Percentiles rank a stretch among this genome's conserved stretches.
These are phyloP conservation scores for Scheffersomyces segobiensis DNA, from an alignment of 1,139 yeast species.

Conservation along the genomic window DNA sequence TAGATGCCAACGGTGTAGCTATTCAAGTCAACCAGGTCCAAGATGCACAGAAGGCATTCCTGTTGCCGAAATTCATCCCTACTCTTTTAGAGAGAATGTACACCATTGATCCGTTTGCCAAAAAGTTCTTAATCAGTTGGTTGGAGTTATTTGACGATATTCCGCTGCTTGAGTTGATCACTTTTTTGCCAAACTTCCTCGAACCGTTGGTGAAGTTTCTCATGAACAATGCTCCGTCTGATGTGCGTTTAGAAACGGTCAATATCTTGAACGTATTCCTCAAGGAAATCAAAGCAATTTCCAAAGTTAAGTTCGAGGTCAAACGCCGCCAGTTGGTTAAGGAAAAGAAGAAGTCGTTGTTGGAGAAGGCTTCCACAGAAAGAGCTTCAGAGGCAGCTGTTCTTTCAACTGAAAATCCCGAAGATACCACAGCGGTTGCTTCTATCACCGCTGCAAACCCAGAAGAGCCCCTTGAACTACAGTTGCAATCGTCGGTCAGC, in stretches of 20 bases:
- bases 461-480: conserved; percentile 8
- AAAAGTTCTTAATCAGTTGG: conserved; percentile 93
- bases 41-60: conserved; percentile 74
- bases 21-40: conserved; percentile 63
- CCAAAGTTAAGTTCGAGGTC: conserved; percentile 61
- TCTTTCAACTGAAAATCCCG: conserved; percentile 1
- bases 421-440: conserved; percentile 5
- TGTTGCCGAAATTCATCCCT: conserved; percentile 87
- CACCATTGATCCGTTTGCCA: conserved; percentile 88
- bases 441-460: background rate
- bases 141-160: conserved; percentile 85
- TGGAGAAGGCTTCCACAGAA: conserved; percentile 1
- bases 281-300: conserved; percentile 75
- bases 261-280: conserved; percentile 72
- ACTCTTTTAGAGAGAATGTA: conserved; percentile 86
- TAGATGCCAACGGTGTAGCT: conserved; percentile 54
- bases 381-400: conserved; percentile 6
- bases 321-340: conserved; percentile 31
- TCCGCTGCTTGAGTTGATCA: conserved; percentile 85
- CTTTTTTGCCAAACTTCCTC: conserved; percentile 85
- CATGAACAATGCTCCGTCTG: conserved; percentile 77
- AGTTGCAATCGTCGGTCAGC: conserved; percentile 7
- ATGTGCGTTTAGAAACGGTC: conserved; percentile 84
- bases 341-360: conserved; percentile 10
- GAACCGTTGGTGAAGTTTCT: conserved; percentile 83